These are phyloP conservation scores for Saccharum officinarum DNA, from an alignment of 176 grass and related monocot species.

Conservation along the genomic window DNA sequence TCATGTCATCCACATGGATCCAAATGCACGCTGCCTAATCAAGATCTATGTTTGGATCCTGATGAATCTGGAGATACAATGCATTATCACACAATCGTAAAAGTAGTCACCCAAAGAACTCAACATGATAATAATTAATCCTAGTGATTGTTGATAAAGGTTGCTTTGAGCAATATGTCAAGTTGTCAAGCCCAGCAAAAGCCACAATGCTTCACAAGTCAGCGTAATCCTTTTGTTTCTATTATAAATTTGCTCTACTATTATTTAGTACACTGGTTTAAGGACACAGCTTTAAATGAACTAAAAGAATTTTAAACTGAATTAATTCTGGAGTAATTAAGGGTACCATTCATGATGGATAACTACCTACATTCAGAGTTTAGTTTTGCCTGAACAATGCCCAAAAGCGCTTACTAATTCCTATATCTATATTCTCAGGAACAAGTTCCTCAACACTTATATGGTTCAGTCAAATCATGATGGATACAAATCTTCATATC, in stretches of 20 bases:
- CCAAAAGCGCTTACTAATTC: background rate
- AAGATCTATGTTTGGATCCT: conserved; percentile 36
- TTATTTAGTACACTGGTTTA: background rate
- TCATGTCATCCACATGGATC: conserved; percentile 29
- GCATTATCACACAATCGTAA: conserved; percentile 3
- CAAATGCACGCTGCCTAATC: conserved; percentile 30
- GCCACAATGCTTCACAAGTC: background rate
- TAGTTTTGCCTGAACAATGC: background rate
- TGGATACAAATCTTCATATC: conserved; percentile 32
- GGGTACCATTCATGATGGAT: background rate
- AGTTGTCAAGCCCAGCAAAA: background rate
- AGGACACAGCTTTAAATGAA: background rate
- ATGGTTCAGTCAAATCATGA: conserved; percentile 3
- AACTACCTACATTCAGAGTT: background rate
- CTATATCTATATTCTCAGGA: background rate
- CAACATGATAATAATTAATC: conserved; percentile 29
- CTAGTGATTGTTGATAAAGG: background rate
- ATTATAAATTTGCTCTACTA: background rate
- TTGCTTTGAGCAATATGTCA: background rate
- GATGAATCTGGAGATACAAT: conserved; percentile 31
- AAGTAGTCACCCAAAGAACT: conserved; percentile 5
- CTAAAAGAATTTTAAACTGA: background rate
- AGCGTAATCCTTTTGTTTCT: background rate
- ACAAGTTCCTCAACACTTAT: background rate
- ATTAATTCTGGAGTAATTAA: background rate